Conservation (phyloP, 805 yeast species). For the Wilhelminamyces savonicus region DNA sequence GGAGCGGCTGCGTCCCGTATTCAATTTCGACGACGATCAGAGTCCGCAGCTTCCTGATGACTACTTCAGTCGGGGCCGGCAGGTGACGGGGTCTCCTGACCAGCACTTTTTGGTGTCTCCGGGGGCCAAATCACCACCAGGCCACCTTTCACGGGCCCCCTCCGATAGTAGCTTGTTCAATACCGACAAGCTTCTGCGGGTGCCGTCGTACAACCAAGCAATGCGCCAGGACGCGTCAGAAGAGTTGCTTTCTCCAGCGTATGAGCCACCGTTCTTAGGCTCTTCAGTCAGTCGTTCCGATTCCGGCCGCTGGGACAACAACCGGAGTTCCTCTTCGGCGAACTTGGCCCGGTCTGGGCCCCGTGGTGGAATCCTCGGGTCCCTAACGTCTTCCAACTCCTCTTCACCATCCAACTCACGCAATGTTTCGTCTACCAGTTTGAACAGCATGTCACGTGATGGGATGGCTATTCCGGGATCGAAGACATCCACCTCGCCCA, state of each 20-base stretch:
- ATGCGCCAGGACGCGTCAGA: conserved; percentile 43
- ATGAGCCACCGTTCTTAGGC: conserved; percentile 46
- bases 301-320: no score
- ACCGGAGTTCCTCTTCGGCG: no score
- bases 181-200: conserved; percentile 44
- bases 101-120: conserved; percentile 22
- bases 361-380: neutral
- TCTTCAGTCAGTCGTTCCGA: conserved; percentile 10
- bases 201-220: conserved; percentile 84
- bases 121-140: conserved; percentile 46
- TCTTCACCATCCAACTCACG: conserved; percentile 38
- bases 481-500: no score
- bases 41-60: conserved; percentile 15
- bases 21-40: conserved; percentile 27
- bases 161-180: conserved; percentile 29
- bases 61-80: conserved; percentile 23
- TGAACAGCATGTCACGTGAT: conserved; percentile 6
- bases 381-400: conserved; percentile 17
- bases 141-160: conserved; percentile 53
- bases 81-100: no score
- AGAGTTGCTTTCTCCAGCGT: conserved; percentile 65
- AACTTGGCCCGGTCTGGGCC: no score
- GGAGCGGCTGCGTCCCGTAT: conserved; percentile 11
- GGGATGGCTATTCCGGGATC: no score
- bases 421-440: conserved; percentile 28